phyloP scores from a whole-genome alignment of 768 basidiomycete genomes.

The Pholiota conissans region DNA sequence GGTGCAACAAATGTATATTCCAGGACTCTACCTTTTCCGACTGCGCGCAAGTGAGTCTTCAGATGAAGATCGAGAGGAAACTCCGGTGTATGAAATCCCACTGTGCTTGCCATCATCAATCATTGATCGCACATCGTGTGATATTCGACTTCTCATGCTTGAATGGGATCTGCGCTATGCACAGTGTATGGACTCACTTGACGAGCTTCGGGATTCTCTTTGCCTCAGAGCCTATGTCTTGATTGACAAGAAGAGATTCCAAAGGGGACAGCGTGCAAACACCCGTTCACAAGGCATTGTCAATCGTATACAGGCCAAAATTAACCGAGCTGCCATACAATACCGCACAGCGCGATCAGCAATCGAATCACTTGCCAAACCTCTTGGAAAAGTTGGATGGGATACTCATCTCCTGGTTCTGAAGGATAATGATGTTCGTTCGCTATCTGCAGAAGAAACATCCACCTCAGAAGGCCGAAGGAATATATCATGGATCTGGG shows the following conservation, averaged over 20 bases:
- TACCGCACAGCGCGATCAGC: too few relatives aligned
- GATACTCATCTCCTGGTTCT: neutral
- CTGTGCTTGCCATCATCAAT: conserved; percentile 26
- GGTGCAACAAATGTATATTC: conserved; percentile 15
- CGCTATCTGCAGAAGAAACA: neutral
- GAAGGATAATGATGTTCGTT: conserved; percentile 2
- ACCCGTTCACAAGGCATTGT: conserved; percentile 7
- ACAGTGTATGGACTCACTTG: conserved; percentile 26
- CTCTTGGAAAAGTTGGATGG: neutral
- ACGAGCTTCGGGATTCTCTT: conserved; percentile 17
- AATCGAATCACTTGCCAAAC: too few relatives aligned
- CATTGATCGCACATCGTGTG: neutral
- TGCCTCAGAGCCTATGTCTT: conserved; percentile 22
- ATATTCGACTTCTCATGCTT: conserved; percentile 4
- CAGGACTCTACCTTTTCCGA: neutral
- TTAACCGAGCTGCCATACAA: too few relatives aligned
- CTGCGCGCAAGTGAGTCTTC: too few relatives aligned
- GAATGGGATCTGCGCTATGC: conserved; percentile 23
- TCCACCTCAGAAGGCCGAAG: neutral
- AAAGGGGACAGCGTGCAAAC: conserved; percentile 23
- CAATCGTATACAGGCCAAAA: too few relatives aligned
- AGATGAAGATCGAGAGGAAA: neutral
- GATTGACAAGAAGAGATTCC: conserved; percentile 19
- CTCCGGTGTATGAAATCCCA: conserved; percentile 5
- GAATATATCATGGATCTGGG: conserved; percentile 9